Base-by-base conservation (phyloP, 345 rosid species). In the Diplotaxis tenuifolia region DNA sequence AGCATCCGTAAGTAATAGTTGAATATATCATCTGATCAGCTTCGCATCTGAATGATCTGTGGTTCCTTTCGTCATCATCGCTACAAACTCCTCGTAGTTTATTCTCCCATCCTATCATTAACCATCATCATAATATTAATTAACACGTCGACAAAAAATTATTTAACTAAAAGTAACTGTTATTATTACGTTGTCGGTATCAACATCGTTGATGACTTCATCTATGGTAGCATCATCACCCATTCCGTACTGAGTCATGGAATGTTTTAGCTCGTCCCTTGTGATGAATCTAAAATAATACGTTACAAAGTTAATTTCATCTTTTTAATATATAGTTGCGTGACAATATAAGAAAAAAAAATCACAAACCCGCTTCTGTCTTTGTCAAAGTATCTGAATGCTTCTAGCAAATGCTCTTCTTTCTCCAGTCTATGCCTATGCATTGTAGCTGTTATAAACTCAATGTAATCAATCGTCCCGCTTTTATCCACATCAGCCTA, bases 401-500 rank as follows among this genome's bases (percentile, higher is more conserved):
- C 99, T 81, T 81, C 67, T 68, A 29, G 47, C 71, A 90, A 76
- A 66, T 90, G 81, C n/a, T 88, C 97, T 57, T 95, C 99, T 82
- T 74, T 87, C 77, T 92, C 90, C 29, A 95, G 81, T 81, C 84
- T 83, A 75, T 88, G 89, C 23, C 91, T 81, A 70, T 90, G 95
- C 97, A 95, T 92, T 15, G 92, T 88, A 1, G 93, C 94, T 15
- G 97, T 87, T 65, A 95, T 82, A 31, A 95, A 95, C 77, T 95
- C 99, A 7, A 81, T 76, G 81, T 95, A 92, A 80, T 95, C 97
- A 49, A 95, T 92, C 3, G 88, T 75, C 68, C 97, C 99, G 52
- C 68, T 92, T 49, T 83, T 80, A 74, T 95, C 99, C 7, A 88
- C 96, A 82, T 95, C 99, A 64, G 97, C 96, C 99, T 95, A 69